phyloP scores from a whole-genome alignment of 345 rosid species.

The Pseudoturritis turrita region DNA sequence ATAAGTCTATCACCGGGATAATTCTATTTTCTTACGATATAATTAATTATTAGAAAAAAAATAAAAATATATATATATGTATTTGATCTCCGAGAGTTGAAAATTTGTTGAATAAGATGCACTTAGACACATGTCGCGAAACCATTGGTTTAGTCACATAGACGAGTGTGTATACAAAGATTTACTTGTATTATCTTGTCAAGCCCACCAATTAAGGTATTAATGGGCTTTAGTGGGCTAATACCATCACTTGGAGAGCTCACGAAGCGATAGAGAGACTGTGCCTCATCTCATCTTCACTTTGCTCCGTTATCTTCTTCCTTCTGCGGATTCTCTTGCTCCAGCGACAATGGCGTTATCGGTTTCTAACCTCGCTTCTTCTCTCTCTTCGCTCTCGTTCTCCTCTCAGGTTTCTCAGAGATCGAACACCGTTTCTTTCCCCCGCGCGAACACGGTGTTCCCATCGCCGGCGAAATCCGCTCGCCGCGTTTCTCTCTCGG shows the following conservation, averaged over 20 bases:
- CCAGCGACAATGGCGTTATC: constrained; percentile 48
- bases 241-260: not conserved
- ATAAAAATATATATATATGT: too few relatives aligned
- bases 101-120: too few relatives aligned
- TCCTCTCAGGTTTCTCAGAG: constrained; percentile 62
- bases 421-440: constrained; percentile 37
- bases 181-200: too few relatives aligned
- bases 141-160: too few relatives aligned
- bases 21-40: too few relatives aligned
- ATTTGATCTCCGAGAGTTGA: too few relatives aligned
- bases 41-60: too few relatives aligned
- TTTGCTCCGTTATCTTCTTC: not conserved
- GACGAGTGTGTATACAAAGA: too few relatives aligned
- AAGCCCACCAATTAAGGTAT: not conserved
- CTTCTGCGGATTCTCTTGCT: not conserved
- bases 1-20: too few relatives aligned
- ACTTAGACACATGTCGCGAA: too few relatives aligned
- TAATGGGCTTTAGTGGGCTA: not conserved
- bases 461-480: constrained; percentile 30
- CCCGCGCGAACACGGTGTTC: constrained; percentile 30
- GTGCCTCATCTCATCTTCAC: constrained; percentile 5
- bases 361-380: constrained; percentile 53
- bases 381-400: constrained; percentile 75
- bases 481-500: constrained; percentile 36
- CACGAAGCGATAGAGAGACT: not conserved